Base-by-base conservation (phyloP, 2,329 filamentous ascomycete genomes). In the Paraconiothyrium sp. region DNA sequence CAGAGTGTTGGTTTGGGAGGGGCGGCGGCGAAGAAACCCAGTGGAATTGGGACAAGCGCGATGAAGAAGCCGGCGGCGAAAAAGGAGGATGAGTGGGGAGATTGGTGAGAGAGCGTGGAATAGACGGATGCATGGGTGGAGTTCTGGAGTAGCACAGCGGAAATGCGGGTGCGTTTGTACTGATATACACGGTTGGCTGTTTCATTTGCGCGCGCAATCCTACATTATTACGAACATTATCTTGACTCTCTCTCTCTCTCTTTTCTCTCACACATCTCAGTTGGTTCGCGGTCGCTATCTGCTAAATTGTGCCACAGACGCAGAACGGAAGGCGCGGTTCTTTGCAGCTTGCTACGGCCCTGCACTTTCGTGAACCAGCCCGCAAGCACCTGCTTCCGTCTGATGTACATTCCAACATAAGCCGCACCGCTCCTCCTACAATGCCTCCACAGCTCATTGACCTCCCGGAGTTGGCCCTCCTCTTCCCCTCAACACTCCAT, bases 11-110 rank as follows among this genome's bases (percentile, higher is more conserved):
- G 79, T 34, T 16, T 63, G 76, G 68, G 4, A 11, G 10, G 35
- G 35, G 43, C 43, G 7, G 43, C 10, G 8, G 55, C 66, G 67
- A 58, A 79, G 67, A 80, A 78, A 60, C 75, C 76, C 27, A 81
- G 82, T 50, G 85, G 84, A 54, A 85, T 90, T 65, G 88, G 88
- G 9, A 90, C 88, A n/a, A 84, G 84, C 65, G 88, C 88, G 20
- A 86, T 90, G 83, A 89, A 86, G 76, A 86, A 84, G 70, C 75
- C 68, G 43, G 57, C 66, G 61, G 82, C 83, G 69, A 82, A 83
- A 61, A 84, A 87, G 63, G 86, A 88, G 59, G 85, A 86, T 57
- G 80, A 78, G 22, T 88, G 86, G 86, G 84, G 85, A 54, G 85
- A 88, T 54, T 84, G 82, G 82, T 84, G 27, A 39, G 65, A 59